A percentile compares a stretch with the other conserved stretches of the same genome.
Conservation (phyloP, 1,284 basidiomycete genomes). For the Cryptococcus deneoformans region DNA sequence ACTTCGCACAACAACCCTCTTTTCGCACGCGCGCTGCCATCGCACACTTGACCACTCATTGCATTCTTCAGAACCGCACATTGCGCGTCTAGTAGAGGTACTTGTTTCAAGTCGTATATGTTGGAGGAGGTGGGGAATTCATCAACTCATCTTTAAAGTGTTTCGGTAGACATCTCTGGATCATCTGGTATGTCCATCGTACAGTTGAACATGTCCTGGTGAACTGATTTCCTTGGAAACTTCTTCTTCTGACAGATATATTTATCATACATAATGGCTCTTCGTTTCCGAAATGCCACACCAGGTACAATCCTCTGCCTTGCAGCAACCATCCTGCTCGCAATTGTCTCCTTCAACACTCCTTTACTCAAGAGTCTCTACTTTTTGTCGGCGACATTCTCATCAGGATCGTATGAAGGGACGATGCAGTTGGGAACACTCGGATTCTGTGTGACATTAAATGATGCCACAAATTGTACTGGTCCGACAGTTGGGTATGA, state of each 20-base stretch:
- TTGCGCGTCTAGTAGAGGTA: too few relatives aligned
- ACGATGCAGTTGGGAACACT: conserved; percentile 75
- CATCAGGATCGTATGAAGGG: conserved; percentile 56
- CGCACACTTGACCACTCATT: too few relatives aligned
- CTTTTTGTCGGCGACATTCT: conserved; percentile 73
- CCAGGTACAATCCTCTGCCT: conserved; percentile 79
- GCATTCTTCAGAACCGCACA: too few relatives aligned
- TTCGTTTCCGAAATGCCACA: conserved; percentile 75
- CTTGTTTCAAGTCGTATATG: too few relatives aligned
- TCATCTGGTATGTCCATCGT: too few relatives aligned
- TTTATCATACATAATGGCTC: conserved; percentile 29
- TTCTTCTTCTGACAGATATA: background rate
- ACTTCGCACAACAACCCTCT: too few relatives aligned
- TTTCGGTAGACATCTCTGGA: too few relatives aligned
- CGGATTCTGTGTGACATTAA: conserved; percentile 67
- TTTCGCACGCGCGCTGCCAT: too few relatives aligned
- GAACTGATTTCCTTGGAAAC: background rate
- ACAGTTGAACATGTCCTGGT: too few relatives aligned
- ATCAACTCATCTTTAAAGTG: too few relatives aligned
- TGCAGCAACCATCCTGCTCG: conserved; percentile 67
- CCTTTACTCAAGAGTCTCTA: conserved; percentile 78
- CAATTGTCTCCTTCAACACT: conserved; percentile 79
- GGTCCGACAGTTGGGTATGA: conserved; percentile 75
- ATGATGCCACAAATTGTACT: conserved; percentile 62
- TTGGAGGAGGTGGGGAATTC: too few relatives aligned